These are phyloP conservation scores for Oleoguttula mirabilis DNA, from an alignment of 495 filamentous ascomycete genomes.

Conservation along the genomic window DNA sequence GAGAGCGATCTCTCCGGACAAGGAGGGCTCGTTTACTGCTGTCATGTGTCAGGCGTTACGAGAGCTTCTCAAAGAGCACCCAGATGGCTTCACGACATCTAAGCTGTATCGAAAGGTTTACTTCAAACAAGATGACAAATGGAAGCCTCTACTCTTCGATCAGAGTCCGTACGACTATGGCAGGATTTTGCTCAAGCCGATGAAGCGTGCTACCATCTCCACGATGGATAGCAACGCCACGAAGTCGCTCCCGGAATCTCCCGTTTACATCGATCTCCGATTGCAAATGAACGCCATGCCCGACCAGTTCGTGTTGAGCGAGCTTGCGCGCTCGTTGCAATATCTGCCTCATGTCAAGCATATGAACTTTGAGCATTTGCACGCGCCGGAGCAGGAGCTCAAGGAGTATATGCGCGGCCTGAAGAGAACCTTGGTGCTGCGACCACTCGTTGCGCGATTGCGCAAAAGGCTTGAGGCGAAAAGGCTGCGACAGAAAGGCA, in stretches of 20 bases:
- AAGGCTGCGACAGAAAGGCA: not conserved
- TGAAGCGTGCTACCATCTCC: not conserved
- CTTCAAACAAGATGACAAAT: not conserved
- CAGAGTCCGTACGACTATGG: not conserved
- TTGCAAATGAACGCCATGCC: constrained; percentile 1
- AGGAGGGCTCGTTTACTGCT: not conserved
- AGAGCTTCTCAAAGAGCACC: not conserved
- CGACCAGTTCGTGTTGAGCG: not conserved
- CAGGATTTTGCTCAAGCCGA: not conserved
- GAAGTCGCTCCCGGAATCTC: not conserved
- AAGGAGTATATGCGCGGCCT: not conserved
- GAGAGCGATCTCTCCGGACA: not conserved
- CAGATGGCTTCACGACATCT: not conserved
- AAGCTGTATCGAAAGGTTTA: not conserved
- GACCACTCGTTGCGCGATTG: not conserved
- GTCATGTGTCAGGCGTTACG: not conserved
- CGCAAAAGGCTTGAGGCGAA: not conserved
- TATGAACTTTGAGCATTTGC: not conserved
- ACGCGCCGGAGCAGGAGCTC: not conserved
- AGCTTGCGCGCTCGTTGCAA: not conserved
- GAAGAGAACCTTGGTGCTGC: not conserved
- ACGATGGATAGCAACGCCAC: not conserved
- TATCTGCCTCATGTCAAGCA: constrained; percentile 1
- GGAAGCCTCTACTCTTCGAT: constrained; percentile 1
- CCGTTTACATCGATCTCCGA: not conserved